phyloP scores from a whole-genome alignment of 1,284 basidiomycete species.

The Wolfiporia cocos region DNA sequence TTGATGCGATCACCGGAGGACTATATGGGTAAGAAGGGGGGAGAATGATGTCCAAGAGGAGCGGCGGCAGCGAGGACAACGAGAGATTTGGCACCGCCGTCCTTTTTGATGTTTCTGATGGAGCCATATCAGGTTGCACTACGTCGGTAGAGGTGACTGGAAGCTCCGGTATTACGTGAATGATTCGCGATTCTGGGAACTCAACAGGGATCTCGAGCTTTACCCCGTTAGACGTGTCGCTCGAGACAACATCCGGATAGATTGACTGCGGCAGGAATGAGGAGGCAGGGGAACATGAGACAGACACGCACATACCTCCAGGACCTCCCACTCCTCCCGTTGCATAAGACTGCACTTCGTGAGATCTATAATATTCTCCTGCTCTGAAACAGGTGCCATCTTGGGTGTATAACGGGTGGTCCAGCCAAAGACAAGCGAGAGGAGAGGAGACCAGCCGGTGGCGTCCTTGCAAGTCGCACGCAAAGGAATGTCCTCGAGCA shows the following conservation, averaged over 20 bases:
- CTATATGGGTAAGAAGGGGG: constrained; percentile 51
- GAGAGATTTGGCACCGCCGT: too few relatives aligned
- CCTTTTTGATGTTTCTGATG: too few relatives aligned
- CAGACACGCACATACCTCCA: constrained; percentile 39
- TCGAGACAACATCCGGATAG: constrained; percentile 61
- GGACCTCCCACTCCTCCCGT: constrained; percentile 43
- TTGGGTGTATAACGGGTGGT: too few relatives aligned
- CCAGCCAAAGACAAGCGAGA: too few relatives aligned
- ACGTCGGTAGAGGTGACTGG: constrained; percentile 12
- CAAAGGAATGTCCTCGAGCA: too few relatives aligned
- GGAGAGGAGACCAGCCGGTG: too few relatives aligned
- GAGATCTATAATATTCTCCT: not conserved
- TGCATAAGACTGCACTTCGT: constrained; percentile 25
- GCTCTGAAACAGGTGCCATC: too few relatives aligned
- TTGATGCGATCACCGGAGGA: constrained; percentile 48
- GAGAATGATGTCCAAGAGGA: constrained; percentile 51
- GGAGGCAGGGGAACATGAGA: not conserved
- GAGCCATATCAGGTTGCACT: too few relatives aligned
- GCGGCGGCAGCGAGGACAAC: constrained; percentile 51
- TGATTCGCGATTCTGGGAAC: constrained; percentile 34
- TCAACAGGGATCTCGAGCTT: constrained; percentile 63
- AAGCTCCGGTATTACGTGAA: constrained; percentile 27
- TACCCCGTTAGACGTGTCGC: constrained; percentile 33
- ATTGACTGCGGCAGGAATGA: constrained; percentile 46
- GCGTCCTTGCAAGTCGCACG: too few relatives aligned